Base-by-base conservation (phyloP, 1,284 basidiomycete genomes). In the Termitomyces sp. region DNA sequence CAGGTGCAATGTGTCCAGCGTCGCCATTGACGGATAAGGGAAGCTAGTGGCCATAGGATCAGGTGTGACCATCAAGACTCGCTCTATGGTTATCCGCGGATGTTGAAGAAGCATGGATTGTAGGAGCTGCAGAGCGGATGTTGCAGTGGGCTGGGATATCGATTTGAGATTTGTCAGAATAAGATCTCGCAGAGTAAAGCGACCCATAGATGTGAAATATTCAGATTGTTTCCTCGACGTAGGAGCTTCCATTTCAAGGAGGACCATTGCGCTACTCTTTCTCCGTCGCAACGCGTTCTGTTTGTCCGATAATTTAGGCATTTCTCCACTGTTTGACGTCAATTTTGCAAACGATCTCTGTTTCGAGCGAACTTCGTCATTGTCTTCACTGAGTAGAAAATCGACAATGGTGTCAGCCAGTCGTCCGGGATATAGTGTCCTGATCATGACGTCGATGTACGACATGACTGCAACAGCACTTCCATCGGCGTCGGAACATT, bases 381-480 rank as follows among this genome's bases (percentile, higher is more conserved):
- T 88, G 62, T 92, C 89, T 64, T 94, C 92, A 65, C 81, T 92
- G 64, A 90, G 80, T 33, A 94, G 79, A 69, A 92, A 94, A 48
- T 83, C 76, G 46, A 94, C 78, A 12, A 94, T 71, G n/a, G 88
- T 72, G 57, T 86, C 82, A 3, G 80, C 80, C 36, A 94, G 76
- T 50, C 79, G 80, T 21, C 88, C 88, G 41, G 86, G 78, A 53
- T 84, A 81, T 13, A 95, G 77, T 0, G 87, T 90, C 47, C 85
- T 80, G 51, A 95, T 80, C 74, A 94, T 87, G 64, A 91, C 82
- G 58, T 98, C 92, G 58, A 98, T 86, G 65, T 99, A 98, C n/a
- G 90, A 93, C 81, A 98, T 88, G 50, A 98, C 94, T 1, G 96
- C 96, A 1, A 97, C 90, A 0, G 94, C 91, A 60, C 94, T 97